A percentile compares a stretch with the other conserved stretches of the same genome.
phyloP scores from a whole-genome alignment of 257 asterid genomes.

The Solanum gracilifrons region DNA sequence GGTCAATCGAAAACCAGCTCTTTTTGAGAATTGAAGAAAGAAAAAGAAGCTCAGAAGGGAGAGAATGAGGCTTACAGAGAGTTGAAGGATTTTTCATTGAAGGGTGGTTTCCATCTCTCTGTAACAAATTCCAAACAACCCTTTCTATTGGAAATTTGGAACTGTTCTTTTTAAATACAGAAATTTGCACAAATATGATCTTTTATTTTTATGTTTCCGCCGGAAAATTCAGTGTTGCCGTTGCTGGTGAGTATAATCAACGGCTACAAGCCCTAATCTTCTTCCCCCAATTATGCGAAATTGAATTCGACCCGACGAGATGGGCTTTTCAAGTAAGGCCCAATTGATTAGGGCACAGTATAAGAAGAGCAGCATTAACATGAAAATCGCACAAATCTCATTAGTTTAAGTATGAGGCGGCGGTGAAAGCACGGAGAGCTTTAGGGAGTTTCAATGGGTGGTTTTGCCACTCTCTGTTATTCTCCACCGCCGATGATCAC shows the following conservation, averaged over 20 bases:
- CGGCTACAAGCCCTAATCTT: background rate
- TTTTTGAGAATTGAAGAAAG: background rate
- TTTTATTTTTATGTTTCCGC: background rate
- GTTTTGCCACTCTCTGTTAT: conserved; percentile 28
- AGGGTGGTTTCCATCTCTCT: conserved; percentile 51
- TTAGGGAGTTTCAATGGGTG: conserved; percentile 11
- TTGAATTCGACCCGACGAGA: background rate
- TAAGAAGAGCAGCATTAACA: background rate
- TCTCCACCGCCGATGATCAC: conserved; percentile 11
- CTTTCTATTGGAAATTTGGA: background rate
- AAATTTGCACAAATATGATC: background rate
- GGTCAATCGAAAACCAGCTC: background rate
- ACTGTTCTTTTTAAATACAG: background rate
- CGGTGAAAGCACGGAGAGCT: background rate
- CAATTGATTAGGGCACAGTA: background rate
- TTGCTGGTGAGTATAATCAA: background rate
- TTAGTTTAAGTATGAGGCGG: conserved; percentile 17
- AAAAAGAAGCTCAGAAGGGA: background rate
- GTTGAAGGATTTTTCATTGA: conserved; percentile 4
- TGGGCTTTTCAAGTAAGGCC: background rate
- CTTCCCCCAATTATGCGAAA: background rate
- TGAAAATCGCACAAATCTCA: background rate
- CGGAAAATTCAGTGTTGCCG: background rate
- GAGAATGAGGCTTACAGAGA: background rate
- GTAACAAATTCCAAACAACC: conserved; percentile 5